These are phyloP conservation scores for Aspergillus bridgeri DNA, from an alignment of 495 filamentous ascomycete species.

Conservation along the genomic window DNA sequence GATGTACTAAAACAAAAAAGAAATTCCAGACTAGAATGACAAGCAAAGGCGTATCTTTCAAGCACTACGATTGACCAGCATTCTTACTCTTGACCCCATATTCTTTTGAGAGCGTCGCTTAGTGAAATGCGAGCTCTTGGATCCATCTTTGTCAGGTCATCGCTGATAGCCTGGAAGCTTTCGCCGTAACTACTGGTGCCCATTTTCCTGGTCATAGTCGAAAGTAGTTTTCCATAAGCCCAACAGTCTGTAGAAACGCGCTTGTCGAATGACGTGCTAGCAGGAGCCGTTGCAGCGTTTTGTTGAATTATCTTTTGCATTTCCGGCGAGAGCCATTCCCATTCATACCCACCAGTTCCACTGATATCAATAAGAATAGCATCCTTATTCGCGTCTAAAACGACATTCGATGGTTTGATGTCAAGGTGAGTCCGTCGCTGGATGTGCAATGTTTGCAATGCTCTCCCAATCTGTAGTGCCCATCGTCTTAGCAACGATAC, in stretches of 20 bases:
- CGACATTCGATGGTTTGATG: constrained; percentile 24
- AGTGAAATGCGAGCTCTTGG: constrained; percentile 13
- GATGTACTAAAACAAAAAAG: no score
- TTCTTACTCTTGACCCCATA: not conserved
- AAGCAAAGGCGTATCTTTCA: no score
- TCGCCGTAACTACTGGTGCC: constrained; percentile 2
- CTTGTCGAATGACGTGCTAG: constrained; percentile 6
- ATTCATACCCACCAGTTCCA: constrained; percentile 16
- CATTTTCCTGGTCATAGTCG: constrained; percentile 11
- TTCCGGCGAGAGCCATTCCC: constrained; percentile 20
- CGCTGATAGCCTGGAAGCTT: constrained; percentile 9
- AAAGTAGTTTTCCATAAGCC: constrained; percentile 22
- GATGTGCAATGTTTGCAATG: constrained; percentile 10
- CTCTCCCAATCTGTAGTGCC: constrained; percentile 15
- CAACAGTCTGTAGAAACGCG: constrained; percentile 18
- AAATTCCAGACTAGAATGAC: no score
- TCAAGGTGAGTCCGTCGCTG: constrained; percentile 17
- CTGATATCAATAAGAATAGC: constrained; percentile 22
- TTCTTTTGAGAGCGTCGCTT: not conserved
- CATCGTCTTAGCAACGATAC: constrained; percentile 12
- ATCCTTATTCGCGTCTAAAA: constrained; percentile 18
- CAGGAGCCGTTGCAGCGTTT: constrained; percentile 6
- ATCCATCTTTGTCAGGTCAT: constrained; percentile 13
- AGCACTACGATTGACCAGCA: no score
- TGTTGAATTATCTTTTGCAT: constrained; percentile 12